Percentiles rank a stretch among this genome's conserved stretches.
Evolutionary conservation across 257 asterid genomes (phyloP).

Genomic region (Lycium ferocissimum): DNA sequence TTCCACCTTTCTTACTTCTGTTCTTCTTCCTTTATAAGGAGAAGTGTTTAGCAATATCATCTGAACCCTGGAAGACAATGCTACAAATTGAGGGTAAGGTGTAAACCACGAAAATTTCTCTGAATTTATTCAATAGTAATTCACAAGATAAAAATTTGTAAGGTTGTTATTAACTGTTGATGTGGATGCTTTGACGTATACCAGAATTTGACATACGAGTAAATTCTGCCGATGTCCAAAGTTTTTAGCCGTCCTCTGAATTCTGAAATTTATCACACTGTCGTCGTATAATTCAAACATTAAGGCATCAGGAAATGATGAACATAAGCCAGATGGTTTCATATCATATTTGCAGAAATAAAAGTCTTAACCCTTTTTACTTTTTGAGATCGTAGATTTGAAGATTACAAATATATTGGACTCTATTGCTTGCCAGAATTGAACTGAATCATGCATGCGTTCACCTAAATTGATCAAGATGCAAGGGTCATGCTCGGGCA

Average conservation of each 20-base stretch:
- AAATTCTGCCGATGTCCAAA: neutral
- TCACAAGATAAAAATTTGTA: neutral
- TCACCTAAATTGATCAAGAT: constrained; percentile 40
- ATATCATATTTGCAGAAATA: neutral
- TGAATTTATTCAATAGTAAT: neutral
- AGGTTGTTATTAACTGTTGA: neutral
- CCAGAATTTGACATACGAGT: neutral
- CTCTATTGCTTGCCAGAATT: neutral
- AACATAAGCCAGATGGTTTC: neutral
- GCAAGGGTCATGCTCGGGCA: constrained; percentile 82
- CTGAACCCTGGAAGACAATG: neutral
- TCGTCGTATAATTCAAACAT: neutral
- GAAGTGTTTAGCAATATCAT: neutral
- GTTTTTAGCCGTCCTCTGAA: neutral
- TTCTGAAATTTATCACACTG: neutral
- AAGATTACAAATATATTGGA: neutral
- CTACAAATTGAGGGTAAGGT: neutral
- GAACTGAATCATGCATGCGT: constrained; percentile 9
- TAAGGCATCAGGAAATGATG: neutral
- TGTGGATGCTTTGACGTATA: neutral
- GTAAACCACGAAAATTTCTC: neutral
- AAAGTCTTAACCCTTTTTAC: neutral
- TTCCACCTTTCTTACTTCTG: neutral
- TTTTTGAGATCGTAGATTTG: neutral
- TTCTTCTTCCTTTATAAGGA: neutral